Evolutionary conservation across 2,329 filamentous ascomycete species (phyloP), one percentile per base, ranked within the genome.

Genomic region (Xylariales sp.): DNA sequence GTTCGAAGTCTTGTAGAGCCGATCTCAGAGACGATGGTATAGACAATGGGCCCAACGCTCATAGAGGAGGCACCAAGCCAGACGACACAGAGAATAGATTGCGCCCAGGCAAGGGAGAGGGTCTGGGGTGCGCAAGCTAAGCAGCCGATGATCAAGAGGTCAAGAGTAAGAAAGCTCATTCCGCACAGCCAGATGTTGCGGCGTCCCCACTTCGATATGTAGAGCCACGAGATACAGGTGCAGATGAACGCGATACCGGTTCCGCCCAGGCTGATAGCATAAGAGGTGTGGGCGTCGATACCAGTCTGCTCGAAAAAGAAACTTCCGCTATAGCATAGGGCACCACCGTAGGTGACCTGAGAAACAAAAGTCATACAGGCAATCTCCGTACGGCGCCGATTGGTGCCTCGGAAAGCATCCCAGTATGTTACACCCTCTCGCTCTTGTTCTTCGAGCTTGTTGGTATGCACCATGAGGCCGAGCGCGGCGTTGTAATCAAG

Each of bases 221-320:
- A 42, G 27, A 42, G 19, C 61, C 62, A 66, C 6, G 62, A 63
- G 6, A 52, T 33, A 3, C 62, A 45, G 1, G 60, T 65, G 6
- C 61, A 62, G 14, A 38, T n/a, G 15, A 38, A 30, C 2, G 32
- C 33, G 19, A 46, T 39, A 6, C 32, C 44, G 12, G 40, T 41
- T 5, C 31, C 34, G 20, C 21, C 39, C 7, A 46, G 33, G 3
- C 32, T 30, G 5, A 53, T 42, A 18, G 37, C 60, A 44, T 67
- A 70, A 0, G 65, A 58, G 4, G 59, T 52, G 5, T 52, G 45
- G 20, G 56, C 41, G 21, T 53, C 41, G 33, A 70, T 60, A 33
- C 70, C 68, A 1, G 66, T 60, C 45, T 68, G 65, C 30, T 65
- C 57, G 54, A 69, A 70, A 54, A 72, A 72, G 56, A 67, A 71